Evolutionary conservation across 1,139 yeast genomes (phyloP).

Genomic region (Kazachstania sp.): DNA sequence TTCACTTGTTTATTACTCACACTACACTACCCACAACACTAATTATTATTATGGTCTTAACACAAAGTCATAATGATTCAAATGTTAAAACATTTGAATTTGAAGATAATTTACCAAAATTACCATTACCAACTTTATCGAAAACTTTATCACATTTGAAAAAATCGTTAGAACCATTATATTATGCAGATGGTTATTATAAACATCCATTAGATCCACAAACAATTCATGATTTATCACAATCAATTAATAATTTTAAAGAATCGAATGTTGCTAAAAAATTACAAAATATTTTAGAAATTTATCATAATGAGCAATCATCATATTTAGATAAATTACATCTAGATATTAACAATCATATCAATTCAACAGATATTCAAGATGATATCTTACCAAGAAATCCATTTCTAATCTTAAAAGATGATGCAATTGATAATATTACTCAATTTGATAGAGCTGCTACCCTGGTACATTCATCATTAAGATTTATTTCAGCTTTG

Average conservation of each 20-base stretch:
- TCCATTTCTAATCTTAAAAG: constrained; percentile 63
- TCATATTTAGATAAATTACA: constrained; percentile 50
- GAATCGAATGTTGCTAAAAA: constrained; percentile 35
- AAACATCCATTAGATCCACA: constrained; percentile 23
- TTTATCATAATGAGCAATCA: constrained; percentile 36
- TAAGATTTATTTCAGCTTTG: constrained; percentile 57
- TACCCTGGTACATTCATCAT: constrained; percentile 52
- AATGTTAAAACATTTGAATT: constrained; percentile 9
- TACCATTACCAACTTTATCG: constrained; percentile 23
- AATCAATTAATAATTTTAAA: constrained; percentile 37
- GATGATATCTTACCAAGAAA: constrained; percentile 68
- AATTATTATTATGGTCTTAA: too few relatives aligned
- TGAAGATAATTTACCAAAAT: constrained; percentile 20
- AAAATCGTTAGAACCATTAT: constrained; percentile 26
- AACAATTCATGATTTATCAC: constrained; percentile 14
- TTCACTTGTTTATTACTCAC: too few relatives aligned
- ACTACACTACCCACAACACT: too few relatives aligned
- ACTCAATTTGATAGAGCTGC: constrained; percentile 62
- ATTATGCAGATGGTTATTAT: constrained; percentile 29
- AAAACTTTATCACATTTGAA: constrained; percentile 20
- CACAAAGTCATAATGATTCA: background rate
- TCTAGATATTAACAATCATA: constrained; percentile 46
- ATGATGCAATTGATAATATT: constrained; percentile 60
- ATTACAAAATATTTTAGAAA: constrained; percentile 46
- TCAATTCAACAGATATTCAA: constrained; percentile 53